Evolutionary conservation across 2,329 filamentous ascomycete species (phyloP), one percentile per base, ranked within the genome.

Genomic region (Torrubiellomyces zombiae): DNA sequence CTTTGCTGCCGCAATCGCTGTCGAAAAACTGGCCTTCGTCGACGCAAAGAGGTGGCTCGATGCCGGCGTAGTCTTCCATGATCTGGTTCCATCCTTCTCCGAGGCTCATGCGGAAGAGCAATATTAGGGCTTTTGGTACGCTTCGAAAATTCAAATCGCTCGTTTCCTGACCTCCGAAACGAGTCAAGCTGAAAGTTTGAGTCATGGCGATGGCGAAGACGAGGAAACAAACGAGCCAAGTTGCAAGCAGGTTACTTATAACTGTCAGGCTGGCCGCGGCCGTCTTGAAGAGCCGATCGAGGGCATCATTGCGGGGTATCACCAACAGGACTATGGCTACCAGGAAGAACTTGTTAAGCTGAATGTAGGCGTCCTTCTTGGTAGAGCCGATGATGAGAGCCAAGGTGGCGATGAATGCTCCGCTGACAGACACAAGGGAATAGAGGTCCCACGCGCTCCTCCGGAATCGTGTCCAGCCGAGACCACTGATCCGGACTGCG

Each of bases 201-300:
- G 86, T 95, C 47, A 95, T 63, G 4, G 89, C 91, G 40, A 98
- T 98, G 23, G 89, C 86, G 44, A 85, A 98, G 13, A 94, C 83
- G 21, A 98, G 58, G 55, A 95, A 98, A 31, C 98, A 69, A 3
- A 98, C 83, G 34, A 95, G 79, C 89, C 89, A 98, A 0, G 91
- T 98, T 2, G 86, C 86, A 19, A 98, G 58, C 21, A 98, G 60
- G 43, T 94, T 98, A 29, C 77, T 70, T 38, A 98, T 98, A 11
- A 80, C 74, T 3, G 80, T 76, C 38, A 98, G 55, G 70, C 81
- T 92, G 26, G 86, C 89, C 8, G 89, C 89, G 0, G 86, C 91
- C 2, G 91, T 98, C 51, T 98, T 98, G 69, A 98, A 98, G 0
- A 98, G 69, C 47, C 98, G 89, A 45, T 98, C 91, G 13, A 98